Evolutionary conservation across 805 yeast species (phyloP).

Genomic region (Ascoidea tarda): DNA sequence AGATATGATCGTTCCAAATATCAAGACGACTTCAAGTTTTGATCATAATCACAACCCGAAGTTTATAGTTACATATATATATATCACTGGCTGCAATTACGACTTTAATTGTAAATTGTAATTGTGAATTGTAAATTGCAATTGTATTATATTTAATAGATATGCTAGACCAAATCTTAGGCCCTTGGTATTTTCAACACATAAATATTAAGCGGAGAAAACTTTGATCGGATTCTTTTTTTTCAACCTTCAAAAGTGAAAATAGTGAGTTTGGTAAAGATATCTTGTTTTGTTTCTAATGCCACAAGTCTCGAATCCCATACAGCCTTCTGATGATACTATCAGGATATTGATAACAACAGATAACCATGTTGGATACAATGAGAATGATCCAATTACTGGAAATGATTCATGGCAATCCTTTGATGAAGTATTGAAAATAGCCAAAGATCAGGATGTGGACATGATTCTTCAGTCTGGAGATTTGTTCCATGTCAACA

Average conservation of each 20-base stretch:
- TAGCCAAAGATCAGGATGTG: constrained; percentile 59
- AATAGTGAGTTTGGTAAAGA: too few relatives aligned
- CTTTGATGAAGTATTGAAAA: constrained; percentile 65
- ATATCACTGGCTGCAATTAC: too few relatives aligned
- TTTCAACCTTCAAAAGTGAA: too few relatives aligned
- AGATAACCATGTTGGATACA: constrained; percentile 92
- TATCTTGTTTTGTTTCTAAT: constrained; percentile 3
- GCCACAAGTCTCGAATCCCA: constrained; percentile 20
- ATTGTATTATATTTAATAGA: too few relatives aligned
- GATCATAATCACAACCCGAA: background rate
- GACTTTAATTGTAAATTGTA: too few relatives aligned
- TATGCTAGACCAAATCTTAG: too few relatives aligned
- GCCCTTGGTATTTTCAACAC: too few relatives aligned
- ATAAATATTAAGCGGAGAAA: too few relatives aligned
- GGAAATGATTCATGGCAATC: constrained; percentile 86
- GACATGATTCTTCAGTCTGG: constrained; percentile 91
- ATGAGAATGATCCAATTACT: constrained; percentile 77
- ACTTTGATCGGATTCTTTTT: too few relatives aligned
- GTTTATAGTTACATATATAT: too few relatives aligned
- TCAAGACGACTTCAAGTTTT: background rate
- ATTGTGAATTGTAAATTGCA: too few relatives aligned
- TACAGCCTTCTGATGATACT: constrained; percentile 47
- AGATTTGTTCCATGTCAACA: constrained; percentile 81
- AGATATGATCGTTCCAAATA: background rate
- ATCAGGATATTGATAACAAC: constrained; percentile 74